Conservation (phyloP, 345 rosid genomes). For the Kandelia obovata region DNA sequence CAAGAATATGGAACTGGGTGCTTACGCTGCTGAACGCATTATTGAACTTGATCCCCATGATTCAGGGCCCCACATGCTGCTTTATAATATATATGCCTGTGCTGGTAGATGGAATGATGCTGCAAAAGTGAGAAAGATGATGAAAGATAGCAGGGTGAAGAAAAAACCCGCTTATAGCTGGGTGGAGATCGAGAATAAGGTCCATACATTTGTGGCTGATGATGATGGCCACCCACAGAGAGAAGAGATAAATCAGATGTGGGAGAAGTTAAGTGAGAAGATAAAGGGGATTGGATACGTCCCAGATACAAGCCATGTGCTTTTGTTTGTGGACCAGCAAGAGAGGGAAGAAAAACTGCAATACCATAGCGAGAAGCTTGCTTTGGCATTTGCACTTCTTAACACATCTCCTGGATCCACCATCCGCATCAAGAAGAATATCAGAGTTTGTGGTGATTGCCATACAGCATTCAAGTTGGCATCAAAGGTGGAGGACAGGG, state of each 20-base stretch:
- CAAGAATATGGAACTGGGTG: constrained; percentile 52
- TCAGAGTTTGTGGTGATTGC: constrained; percentile 67
- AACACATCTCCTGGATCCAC: constrained; percentile 54
- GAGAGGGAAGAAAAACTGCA: constrained; percentile 59
- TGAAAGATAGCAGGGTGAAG: constrained; percentile 52
- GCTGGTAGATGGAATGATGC: constrained; percentile 59
- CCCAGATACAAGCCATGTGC: constrained; percentile 57
- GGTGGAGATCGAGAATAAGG: constrained; percentile 58
- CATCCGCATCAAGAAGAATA: constrained; percentile 60
- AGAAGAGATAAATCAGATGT: constrained; percentile 44
- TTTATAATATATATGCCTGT: constrained; percentile 58
- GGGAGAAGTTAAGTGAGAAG: constrained; percentile 49
- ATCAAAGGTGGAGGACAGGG: constrained; percentile 47
- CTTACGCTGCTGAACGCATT: constrained; percentile 51
- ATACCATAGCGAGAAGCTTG: constrained; percentile 70
- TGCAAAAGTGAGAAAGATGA: constrained; percentile 51
- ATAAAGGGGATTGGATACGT: constrained; percentile 58
- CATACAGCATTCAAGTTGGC: constrained; percentile 62
- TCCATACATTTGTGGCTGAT: constrained; percentile 57
- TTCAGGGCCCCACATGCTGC: constrained; percentile 53
- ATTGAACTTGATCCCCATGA: constrained; percentile 53
- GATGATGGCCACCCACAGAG: constrained; percentile 54
- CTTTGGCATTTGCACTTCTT: constrained; percentile 66
- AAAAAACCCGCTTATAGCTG: constrained; percentile 66
- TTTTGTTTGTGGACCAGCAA: constrained; percentile 50